Base-by-base conservation (phyloP, 306 rosid genomes). In the Vigna angularis region DNA sequence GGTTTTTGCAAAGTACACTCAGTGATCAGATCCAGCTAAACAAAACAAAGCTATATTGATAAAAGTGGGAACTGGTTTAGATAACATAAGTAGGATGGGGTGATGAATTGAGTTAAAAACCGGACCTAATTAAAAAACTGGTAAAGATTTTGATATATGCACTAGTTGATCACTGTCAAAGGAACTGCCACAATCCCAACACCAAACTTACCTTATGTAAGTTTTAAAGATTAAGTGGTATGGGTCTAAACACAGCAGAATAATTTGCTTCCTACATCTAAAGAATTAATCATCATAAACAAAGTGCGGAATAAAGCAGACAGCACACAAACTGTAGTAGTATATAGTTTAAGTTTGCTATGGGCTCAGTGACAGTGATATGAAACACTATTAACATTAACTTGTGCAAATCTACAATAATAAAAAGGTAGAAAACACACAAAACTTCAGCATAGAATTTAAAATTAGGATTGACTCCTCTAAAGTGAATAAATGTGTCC, bases 381-480 rank as follows among this genome's bases (percentile, higher is more conserved):
- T 1, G 63, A 73, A 75, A 20, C n/a, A 75, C 17, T 10, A 51
- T 20, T 18, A 51, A 59, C 56, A 42, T 45, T 51, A 44, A 59
- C 75, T 68, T 67, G 32, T 48, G 44, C 52, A 53, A 76, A 76
- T 70, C 81, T 42, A 32, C 52, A 61, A 69, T 17, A 47, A 32
- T 44, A 26, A 45, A 18, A 38, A 61, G 58, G 42, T 36, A 36
- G 55, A 81, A 59, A 26, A 40, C 26, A 69, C 30, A 48, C 50
- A 70, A 45, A 76, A 70, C 24, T 13, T 58, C 53, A 16, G 26
- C 55, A 70, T 38, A 32, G 14, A 70, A 44, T 30, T 40, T 4
- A 22, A 51, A 62, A 20, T 34, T 40, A 59, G 18, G 18, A 28
- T 61, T 61, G 12, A 7, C 45, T 6, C 20, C 66, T 59, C 42